A percentile compares a stretch with the other conserved stretches of the same genome.
These are phyloP conservation scores for Euphrasia confusa DNA, from an alignment of 257 asterid species.

Conservation along the genomic window DNA sequence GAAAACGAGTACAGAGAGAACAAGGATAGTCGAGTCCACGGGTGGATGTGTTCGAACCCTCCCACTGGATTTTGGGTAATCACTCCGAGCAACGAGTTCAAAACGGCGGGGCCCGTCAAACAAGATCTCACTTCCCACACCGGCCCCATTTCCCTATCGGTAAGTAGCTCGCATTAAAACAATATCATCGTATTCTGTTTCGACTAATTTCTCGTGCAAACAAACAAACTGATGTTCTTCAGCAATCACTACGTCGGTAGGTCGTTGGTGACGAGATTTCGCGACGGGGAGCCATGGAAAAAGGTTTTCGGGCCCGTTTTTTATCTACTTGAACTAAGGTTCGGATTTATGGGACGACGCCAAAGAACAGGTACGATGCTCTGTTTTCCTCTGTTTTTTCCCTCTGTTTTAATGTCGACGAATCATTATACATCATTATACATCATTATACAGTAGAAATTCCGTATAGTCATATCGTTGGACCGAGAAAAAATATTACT, in stretches of 20 bases:
- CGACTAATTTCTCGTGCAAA: no score
- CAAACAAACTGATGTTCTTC: conserved; percentile 93
- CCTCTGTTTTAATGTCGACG: conserved; percentile 4
- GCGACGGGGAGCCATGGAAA: conserved; percentile 66
- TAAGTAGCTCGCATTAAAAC: conserved; percentile 32
- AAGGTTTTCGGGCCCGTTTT: conserved; percentile 57
- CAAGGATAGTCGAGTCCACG: conserved; percentile 60
- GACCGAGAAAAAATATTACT: no score
- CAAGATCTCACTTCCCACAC: conserved; percentile 94
- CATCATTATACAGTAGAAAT: no score
- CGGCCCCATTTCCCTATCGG: conserved; percentile 70
- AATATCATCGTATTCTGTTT: no score
- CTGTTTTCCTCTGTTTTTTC: background rate
- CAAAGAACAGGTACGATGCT: conserved; percentile 48
- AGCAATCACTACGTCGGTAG: conserved; percentile 81
- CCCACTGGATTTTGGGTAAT: conserved; percentile 80
- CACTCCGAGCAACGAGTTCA: conserved; percentile 77
- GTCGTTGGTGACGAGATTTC: conserved; percentile 35
- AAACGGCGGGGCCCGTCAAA: conserved; percentile 79
- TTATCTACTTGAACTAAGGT: conserved; percentile 38
- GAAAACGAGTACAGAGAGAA: conserved; percentile 35
- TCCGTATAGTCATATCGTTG: no score
- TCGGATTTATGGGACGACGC: conserved; percentile 71
- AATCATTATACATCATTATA: no score
- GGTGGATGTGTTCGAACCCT: conserved; percentile 59